Evolutionary conservation across 148 eudicot species (phyloP), one percentile per base, ranked within the genome.

Genomic region (Vaccinium macrocarpon): DNA sequence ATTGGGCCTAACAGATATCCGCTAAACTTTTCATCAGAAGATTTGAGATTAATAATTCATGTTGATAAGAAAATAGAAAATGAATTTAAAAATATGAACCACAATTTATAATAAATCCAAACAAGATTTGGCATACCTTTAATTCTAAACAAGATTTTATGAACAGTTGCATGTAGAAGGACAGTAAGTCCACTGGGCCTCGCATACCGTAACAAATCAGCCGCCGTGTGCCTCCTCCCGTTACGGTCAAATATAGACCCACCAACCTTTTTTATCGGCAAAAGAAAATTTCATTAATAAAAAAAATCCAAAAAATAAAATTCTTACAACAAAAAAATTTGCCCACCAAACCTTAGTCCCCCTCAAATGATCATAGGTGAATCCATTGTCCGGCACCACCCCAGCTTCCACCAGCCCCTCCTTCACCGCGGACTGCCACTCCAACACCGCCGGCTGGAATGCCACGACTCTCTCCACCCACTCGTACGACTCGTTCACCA

Each of bases 261-360:
- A 71, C 97, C 98, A 29, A 94, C 84, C 71, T 95, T 95, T 64
- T 21, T 64, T 0, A 23, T n/a, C 32, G 11, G 15, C 71, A 0
- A 64, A 64, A 64, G 11, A 10, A 64, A 0, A 56, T 14, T 56
- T 56, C 18, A 56, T 16, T 56, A 16, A 15, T 15, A 42, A 5
- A 38, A 35, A 35, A 38, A 42, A 5, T 42, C 0, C 0, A 0
- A 42, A 42, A 4, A 42, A 42, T 42, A 42, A 42, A 42, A 42
- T 42, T 42, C 6, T 42, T 42, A 42, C 46, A 5, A 42, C 0
- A 6, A 42, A 42, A 5, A 42, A 42, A 5, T 42, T 42, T 0
- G 46, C 56, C 98, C 98, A 71, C 97, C 98, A 29, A 29, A 94
- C 84, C 71, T 95, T 95, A 74, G 98, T 95, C 85, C 98, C 98